Evolutionary conservation across 805 yeast genomes (phyloP).

Genomic region (Scheffersomyces coipomensis): DNA sequence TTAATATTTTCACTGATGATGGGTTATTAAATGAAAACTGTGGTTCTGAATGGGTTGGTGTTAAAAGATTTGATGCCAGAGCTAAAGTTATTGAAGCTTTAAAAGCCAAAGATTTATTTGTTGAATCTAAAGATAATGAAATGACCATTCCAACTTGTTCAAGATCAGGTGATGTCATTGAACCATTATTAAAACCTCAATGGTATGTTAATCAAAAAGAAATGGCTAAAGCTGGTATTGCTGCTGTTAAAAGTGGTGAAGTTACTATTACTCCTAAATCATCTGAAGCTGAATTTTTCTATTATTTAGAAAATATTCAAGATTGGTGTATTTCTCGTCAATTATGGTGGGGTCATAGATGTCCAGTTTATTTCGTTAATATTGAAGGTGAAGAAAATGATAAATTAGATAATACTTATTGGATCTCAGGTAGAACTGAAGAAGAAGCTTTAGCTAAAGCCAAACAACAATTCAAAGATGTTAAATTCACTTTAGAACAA

Average conservation of each 20-base stretch:
- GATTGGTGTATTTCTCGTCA: conserved; percentile 99
- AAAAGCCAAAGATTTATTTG: conserved; percentile 61
- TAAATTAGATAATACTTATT: conserved; percentile 62
- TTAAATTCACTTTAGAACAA: conserved; percentile 76
- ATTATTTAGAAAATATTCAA: conserved; percentile 93
- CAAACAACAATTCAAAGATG: conserved; percentile 62
- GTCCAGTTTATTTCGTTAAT: conserved; percentile 88
- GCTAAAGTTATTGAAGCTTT: conserved; percentile 75
- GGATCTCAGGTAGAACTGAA: conserved; percentile 86
- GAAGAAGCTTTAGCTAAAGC: conserved; percentile 90
- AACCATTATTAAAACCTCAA: conserved; percentile 96
- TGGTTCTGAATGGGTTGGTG: conserved; percentile 83
- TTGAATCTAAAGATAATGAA: conserved; percentile 90
- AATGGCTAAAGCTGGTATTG: conserved; percentile 84
- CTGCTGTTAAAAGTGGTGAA: conserved; percentile 79
- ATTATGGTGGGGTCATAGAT: conserved; percentile 94
- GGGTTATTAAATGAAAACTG: conserved; percentile 89
- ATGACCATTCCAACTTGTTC: conserved; percentile 94
- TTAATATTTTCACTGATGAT: conserved; percentile 89
- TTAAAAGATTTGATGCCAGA: conserved; percentile 95
- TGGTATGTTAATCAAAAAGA: conserved; percentile 97
- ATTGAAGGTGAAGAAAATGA: conserved; percentile 74
- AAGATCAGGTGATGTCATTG: conserved; percentile 95
- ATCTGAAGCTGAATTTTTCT: conserved; percentile 90
- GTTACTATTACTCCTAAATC: conserved; percentile 82